These are phyloP conservation scores for Gymnopilus junonius DNA, from an alignment of 768 basidiomycete genomes.

Conservation along the genomic window DNA sequence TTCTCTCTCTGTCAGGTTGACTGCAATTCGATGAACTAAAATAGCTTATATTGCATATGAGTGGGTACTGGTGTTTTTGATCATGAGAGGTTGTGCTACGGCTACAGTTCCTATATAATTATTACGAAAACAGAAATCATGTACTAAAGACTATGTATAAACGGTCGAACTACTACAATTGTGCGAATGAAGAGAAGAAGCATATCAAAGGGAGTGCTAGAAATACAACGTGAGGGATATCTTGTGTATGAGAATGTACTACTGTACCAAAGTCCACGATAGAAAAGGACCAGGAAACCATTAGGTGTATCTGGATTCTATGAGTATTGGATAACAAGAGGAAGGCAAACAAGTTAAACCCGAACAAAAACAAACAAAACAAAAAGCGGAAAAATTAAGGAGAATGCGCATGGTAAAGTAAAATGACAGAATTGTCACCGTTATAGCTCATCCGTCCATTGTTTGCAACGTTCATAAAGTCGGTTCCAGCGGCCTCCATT, in stretches of 20 bases:
- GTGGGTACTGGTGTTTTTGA: no score
- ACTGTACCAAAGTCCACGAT: background rate
- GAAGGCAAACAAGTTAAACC: background rate
- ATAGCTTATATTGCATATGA: background rate
- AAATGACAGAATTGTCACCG: background rate
- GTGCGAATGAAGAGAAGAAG: background rate
- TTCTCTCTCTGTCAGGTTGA: background rate
- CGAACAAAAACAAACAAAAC: background rate
- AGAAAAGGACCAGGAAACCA: background rate
- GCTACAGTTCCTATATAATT: background rate
- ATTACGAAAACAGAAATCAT: background rate
- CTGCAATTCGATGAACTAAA: background rate
- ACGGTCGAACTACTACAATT: background rate
- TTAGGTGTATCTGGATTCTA: background rate
- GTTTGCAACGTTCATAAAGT: conserved; percentile 63
- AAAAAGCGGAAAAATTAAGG: background rate
- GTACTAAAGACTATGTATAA: background rate
- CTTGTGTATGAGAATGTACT: background rate
- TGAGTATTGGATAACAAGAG: background rate
- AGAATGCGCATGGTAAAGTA: background rate
- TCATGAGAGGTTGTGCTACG: background rate
- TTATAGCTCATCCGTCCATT: conserved; percentile 72
- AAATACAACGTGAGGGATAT: conserved; percentile 7
- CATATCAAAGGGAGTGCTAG: background rate
- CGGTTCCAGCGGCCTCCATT: conserved; percentile 69